A percentile compares a stretch with the other conserved stretches of the same genome.
These are phyloP conservation scores for Tarenaya hassleriana DNA, from an alignment of 345 rosid species.

Conservation along the genomic window DNA sequence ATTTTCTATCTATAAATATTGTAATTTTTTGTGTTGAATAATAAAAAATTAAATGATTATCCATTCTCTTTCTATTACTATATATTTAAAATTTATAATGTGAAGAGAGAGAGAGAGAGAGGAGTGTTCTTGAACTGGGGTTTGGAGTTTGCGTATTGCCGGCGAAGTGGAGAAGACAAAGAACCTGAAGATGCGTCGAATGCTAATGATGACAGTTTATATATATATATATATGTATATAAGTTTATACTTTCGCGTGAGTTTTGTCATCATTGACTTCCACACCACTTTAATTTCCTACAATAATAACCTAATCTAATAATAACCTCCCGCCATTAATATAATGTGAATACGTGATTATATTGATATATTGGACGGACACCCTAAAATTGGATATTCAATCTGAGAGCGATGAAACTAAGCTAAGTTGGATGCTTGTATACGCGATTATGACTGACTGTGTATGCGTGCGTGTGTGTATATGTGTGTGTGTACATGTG, in stretches of 20 bases:
- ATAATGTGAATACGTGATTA: not conserved
- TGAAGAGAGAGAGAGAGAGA: not conserved
- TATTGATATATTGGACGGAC: not conserved
- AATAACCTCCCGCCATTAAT: not conserved
- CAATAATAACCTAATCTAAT: constrained; percentile 1
- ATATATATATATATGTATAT: constrained; percentile 1
- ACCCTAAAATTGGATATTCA: no score
- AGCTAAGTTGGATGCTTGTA: not conserved
- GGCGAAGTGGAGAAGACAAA: constrained; percentile 23
- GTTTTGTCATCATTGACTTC: constrained; percentile 19
- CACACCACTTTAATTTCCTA: constrained; percentile 9
- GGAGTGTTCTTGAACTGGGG: not conserved
- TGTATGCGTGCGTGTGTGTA: not conserved
- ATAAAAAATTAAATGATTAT: no score
- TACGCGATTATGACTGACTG: not conserved
- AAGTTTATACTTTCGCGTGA: constrained; percentile 21
- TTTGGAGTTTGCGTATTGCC: constrained; percentile 21
- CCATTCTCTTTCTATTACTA: no score
- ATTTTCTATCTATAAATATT: no score
- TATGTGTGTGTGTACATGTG: constrained; percentile 23
- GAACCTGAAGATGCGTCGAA: constrained; percentile 17
- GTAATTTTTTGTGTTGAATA: no score
- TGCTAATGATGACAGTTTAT: constrained; percentile 18
- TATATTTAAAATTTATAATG: no score
- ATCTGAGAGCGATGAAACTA: no score